These are phyloP conservation scores for Thermothelomyces thermophilus DNA, from an alignment of 2,329 filamentous ascomycete genomes.

Conservation along the genomic window DNA sequence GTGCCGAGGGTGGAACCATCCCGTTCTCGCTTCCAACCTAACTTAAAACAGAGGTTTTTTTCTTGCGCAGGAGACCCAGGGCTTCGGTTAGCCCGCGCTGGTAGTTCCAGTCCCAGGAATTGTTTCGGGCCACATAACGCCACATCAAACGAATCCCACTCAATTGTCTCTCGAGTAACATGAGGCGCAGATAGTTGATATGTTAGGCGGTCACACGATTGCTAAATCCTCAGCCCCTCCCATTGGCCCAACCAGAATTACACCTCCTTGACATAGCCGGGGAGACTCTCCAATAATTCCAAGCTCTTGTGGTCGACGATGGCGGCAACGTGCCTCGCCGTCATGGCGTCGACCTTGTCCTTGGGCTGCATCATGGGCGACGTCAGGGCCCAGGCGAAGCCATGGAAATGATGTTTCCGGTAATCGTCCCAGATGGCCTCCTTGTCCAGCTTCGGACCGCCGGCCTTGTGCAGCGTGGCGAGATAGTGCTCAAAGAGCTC, in stretches of 20 bases:
- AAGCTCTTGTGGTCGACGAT: constrained; percentile 31
- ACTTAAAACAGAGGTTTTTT: no score
- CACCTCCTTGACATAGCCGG: constrained; percentile 11
- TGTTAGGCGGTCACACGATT: not conserved
- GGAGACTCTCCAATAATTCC: constrained; percentile 27
- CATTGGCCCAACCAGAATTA: not conserved
- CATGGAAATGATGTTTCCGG: constrained; percentile 29
- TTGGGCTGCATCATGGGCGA: constrained; percentile 32
- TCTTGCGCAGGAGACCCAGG: constrained; percentile 1
- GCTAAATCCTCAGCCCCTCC: not conserved
- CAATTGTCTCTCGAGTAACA: no score
- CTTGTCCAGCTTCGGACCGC: constrained; percentile 29
- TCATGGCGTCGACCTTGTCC: constrained; percentile 30
- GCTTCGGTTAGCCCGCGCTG: not conserved
- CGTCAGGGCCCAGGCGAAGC: constrained; percentile 32
- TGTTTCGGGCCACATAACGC: not conserved
- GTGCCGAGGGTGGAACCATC: not conserved
- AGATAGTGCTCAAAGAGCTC: constrained; percentile 30
- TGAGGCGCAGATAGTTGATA: not conserved
- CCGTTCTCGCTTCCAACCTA: no score
- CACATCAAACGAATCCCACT: not conserved
- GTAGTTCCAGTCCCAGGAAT: not conserved
- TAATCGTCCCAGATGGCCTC: constrained; percentile 29
- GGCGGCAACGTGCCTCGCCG: constrained; percentile 29
- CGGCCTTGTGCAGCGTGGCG: constrained; percentile 28